Base-by-base conservation (phyloP, 2,329 filamentous ascomycete species). In the Biscogniauxia mediterranea region DNA sequence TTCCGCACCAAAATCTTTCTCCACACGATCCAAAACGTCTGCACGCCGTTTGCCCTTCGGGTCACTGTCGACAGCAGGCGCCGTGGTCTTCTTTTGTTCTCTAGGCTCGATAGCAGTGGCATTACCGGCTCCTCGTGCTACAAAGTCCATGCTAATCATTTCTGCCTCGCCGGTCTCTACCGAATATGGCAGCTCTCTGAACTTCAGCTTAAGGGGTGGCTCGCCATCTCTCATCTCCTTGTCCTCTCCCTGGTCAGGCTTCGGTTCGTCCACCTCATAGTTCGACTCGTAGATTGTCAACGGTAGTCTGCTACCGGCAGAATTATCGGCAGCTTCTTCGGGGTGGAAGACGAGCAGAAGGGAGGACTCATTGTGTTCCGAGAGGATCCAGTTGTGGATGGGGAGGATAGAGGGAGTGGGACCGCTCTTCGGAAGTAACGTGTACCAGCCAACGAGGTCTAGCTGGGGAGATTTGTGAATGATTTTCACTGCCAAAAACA, bases 121-220 rank as follows among this genome's bases (percentile, higher is more conserved):
- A 70, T 91, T 94, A 54, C 91, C 91, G 54, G 90, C 91, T 49
- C 91, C 92, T 57, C 89, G 88, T 0, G 94, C 93, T 20, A 99
- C 90, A 67, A 93, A 96, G 76, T 97, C 93, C 71, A 99, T 91
- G 68, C 91, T 91, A 67, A 99, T 98, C 93, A 97, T 97, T 76
- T 99, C 95, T 1, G 93, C 93, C 75, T 98, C 93, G 9, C 92
- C 92, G 0, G 93, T 97, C 78, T 98, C 95, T 1, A 98, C 88
- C 0, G 89, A 89, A 75, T 95, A 98, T 1, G 89, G 86, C 9
- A 98, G 78, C 72, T 96, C 90, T 62, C 89, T 86, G 76, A 98
- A 98, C 70, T 86, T 89, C 62, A 95, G 82, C 56, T 83, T 85
- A 23, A 87, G 73, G 2, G 79, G 75, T 1, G 80, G 74, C 38